These are phyloP conservation scores for Aspergillus olivimuriae DNA, from an alignment of 495 filamentous ascomycete genomes.

Conservation along the genomic window DNA sequence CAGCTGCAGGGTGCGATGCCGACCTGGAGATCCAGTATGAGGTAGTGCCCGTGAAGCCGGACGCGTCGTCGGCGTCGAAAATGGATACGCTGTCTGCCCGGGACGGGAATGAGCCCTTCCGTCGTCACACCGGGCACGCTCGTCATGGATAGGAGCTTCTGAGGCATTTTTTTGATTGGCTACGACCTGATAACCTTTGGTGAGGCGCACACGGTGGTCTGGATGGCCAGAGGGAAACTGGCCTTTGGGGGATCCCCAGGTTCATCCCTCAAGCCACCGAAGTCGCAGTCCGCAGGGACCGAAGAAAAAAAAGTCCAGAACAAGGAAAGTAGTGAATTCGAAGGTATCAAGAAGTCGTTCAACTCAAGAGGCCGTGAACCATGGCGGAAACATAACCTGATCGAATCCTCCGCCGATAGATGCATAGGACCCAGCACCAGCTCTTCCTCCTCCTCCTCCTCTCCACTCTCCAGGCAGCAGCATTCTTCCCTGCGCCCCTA, in stretches of 20 bases:
- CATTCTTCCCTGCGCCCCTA: not conserved
- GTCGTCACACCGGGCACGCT: not conserved
- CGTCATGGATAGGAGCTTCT: not conserved
- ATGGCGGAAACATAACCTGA: not conserved
- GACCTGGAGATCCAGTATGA: not conserved
- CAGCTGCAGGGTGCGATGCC: slow-evolving; percentile 1
- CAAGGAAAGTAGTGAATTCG: not conserved
- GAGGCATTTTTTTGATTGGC: slow-evolving; percentile 1
- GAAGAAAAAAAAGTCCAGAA: not conserved
- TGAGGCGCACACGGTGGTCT: not conserved
- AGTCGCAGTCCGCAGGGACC: not conserved
- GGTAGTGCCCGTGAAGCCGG: not conserved
- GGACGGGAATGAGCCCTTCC: not conserved
- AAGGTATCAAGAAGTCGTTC: slow-evolving; percentile 1
- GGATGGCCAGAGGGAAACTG: not conserved
- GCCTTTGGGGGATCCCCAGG: not conserved
- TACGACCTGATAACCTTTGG: not conserved
- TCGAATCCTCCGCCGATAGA: not conserved
- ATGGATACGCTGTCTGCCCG: slow-evolving; percentile 1
- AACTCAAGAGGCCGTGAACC: not conserved
- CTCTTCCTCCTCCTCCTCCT: not conserved
- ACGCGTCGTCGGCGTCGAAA: slow-evolving; percentile 1
- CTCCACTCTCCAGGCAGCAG: slow-evolving; percentile 1
- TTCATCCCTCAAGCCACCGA: not conserved
- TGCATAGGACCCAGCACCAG: not conserved